A percentile compares a stretch with the other conserved stretches of the same genome.
These are phyloP conservation scores for Leccinum holopus DNA, from an alignment of 1,284 basidiomycete species.

Conservation along the genomic window DNA sequence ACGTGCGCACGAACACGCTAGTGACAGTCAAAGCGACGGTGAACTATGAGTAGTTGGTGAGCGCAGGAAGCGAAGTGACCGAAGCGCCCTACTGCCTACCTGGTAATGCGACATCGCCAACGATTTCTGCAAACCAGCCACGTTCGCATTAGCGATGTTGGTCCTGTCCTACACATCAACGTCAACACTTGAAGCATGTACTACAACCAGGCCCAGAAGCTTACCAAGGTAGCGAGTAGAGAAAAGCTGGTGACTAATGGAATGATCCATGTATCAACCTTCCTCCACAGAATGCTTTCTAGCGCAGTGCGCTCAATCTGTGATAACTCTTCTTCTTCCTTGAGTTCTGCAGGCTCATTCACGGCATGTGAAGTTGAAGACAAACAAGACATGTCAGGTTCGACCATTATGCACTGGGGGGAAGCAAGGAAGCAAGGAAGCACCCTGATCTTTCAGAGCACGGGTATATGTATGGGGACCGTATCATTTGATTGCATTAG, in stretches of 20 bases:
- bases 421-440: no score
- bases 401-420: slow-evolving; percentile 2
- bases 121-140: slow-evolving; percentile 56
- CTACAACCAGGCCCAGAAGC: slow-evolving; percentile 16
- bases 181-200: background rate
- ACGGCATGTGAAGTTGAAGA: background rate
- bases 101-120: slow-evolving; percentile 51
- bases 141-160: slow-evolving; percentile 58
- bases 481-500: background rate
- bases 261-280: slow-evolving; percentile 49
- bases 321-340: slow-evolving; percentile 13
- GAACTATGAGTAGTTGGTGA: slow-evolving; percentile 34
- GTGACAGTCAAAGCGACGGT: slow-evolving; percentile 20
- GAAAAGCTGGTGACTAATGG: slow-evolving; percentile 52
- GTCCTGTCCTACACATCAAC: slow-evolving; percentile 34
- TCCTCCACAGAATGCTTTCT: slow-evolving; percentile 43
- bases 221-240: slow-evolving; percentile 48
- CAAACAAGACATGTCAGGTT: background rate
- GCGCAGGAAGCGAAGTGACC: background rate
- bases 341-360: slow-evolving; percentile 3
- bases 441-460: background rate
- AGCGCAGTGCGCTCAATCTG: slow-evolving; percentile 18
- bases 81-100: slow-evolving; percentile 20
- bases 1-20: background rate
- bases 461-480: background rate